Evolutionary conservation across 441 rosid genomes (phyloP).

Genomic region (Arabidopsis lyrata): DNA sequence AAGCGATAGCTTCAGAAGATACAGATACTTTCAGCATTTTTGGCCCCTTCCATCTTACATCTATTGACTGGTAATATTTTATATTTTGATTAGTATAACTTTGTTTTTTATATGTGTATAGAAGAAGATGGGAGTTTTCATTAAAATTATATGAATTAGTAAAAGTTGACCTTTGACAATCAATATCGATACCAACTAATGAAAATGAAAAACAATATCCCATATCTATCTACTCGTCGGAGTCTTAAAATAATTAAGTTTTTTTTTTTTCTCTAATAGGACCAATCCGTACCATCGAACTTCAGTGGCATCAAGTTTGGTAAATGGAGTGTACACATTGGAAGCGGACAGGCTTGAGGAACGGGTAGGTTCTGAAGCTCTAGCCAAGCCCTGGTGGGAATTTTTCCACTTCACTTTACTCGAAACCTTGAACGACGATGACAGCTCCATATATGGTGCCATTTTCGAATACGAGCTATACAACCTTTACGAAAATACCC

Average conservation of each 20-base stretch:
- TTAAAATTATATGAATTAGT: not conserved
- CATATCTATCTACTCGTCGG: not conserved
- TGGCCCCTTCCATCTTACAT: slow-evolving; percentile 25
- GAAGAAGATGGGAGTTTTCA: too few species aligned
- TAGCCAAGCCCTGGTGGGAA: slow-evolving; percentile 56
- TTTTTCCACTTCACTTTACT: slow-evolving; percentile 49
- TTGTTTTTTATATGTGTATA: too few species aligned
- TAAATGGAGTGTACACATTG: slow-evolving; percentile 51
- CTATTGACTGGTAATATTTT: slow-evolving; percentile 15
- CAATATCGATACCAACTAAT: not conserved
- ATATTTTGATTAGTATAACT: too few species aligned
- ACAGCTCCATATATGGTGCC: slow-evolving; percentile 56
- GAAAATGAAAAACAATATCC: not conserved
- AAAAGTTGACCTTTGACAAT: not conserved
- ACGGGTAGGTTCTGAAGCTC: slow-evolving; percentile 40
- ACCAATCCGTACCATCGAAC: slow-evolving; percentile 44
- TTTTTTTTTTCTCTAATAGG: slow-evolving; percentile 36
- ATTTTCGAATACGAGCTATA: slow-evolving; percentile 39
- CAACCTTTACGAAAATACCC: not conserved
- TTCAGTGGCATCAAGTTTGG: slow-evolving; percentile 53
- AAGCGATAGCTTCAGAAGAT: not conserved
- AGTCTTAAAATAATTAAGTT: not conserved
- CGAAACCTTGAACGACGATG: slow-evolving; percentile 40
- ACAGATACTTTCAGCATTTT: not conserved
- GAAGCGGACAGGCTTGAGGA: slow-evolving; percentile 53